phyloP scores from a whole-genome alignment of 2,329 filamentous ascomycete genomes.

The Shiraia sp. region DNA sequence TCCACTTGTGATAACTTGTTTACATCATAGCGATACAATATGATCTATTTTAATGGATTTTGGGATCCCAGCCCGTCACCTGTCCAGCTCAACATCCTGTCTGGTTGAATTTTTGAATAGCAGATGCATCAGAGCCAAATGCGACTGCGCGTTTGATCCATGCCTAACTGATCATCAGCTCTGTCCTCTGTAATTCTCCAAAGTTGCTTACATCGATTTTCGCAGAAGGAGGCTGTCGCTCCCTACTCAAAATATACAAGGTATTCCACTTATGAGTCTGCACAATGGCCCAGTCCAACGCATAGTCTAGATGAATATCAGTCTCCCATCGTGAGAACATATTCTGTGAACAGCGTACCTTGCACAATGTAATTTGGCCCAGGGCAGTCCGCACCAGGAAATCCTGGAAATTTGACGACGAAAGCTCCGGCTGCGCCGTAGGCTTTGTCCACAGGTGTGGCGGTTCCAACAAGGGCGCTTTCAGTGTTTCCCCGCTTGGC shows the following conservation, averaged over 20 bases:
- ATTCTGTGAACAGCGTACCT: constrained; percentile 8
- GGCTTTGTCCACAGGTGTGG: constrained; percentile 21
- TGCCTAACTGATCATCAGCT: constrained; percentile 7
- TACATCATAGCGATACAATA: no score
- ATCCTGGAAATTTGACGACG: constrained; percentile 27
- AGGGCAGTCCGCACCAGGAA: constrained; percentile 16
- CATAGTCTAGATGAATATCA: constrained; percentile 20
- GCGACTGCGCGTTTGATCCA: constrained; percentile 20
- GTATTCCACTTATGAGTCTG: constrained; percentile 35
- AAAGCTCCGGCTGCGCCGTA: constrained; percentile 30
- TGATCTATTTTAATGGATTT: no score
- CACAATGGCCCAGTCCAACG: constrained; percentile 31
- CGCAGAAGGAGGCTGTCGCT: constrained; percentile 20
- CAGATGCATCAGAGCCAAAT: constrained; percentile 19
- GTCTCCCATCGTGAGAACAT: not conserved
- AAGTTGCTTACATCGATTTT: constrained; percentile 22
- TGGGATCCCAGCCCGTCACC: no score
- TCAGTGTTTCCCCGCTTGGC: constrained; percentile 18
- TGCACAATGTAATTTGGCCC: constrained; percentile 39
- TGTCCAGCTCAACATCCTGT: constrained; percentile 14
- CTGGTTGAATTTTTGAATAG: constrained; percentile 23
- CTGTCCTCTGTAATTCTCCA: not conserved
- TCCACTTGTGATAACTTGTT: no score
- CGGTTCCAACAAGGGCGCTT: constrained; percentile 25
- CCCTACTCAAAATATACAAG: constrained; percentile 31